phyloP scores from a whole-genome alignment of 2,329 filamentous ascomycete species.

The Clarireedia sp. region DNA sequence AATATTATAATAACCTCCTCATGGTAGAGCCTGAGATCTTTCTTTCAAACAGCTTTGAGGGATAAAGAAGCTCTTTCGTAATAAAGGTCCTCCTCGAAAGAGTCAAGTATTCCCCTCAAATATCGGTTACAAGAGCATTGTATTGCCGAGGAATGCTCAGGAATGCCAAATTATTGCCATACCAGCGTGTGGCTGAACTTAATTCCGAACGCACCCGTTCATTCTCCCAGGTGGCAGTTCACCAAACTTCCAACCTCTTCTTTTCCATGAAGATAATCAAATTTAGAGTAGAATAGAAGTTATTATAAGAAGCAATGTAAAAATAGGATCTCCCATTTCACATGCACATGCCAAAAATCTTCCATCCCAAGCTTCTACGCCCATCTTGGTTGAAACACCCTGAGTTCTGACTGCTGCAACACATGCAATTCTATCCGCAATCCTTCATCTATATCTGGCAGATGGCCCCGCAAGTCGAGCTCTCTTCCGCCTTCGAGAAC shows the following conservation, averaged over 20 bases:
- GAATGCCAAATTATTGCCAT: not conserved
- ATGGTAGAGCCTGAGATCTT: not conserved
- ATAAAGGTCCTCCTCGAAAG: not conserved
- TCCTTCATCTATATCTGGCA: not conserved
- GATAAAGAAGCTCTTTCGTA: not conserved
- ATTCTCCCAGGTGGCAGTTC: not conserved
- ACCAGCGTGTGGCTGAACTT: no score
- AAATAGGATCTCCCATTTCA: not conserved
- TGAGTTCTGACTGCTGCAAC: no score
- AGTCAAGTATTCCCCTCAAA: not conserved
- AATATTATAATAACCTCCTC: slow-evolving; percentile 3
- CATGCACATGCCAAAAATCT: not conserved
- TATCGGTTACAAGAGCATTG: not conserved
- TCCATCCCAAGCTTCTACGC: no score
- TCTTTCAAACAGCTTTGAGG: not conserved
- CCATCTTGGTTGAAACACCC: no score
- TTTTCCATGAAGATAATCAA: not conserved
- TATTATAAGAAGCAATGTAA: not conserved
- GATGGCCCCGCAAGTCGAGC: slow-evolving; percentile 2
- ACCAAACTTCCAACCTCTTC: not conserved
- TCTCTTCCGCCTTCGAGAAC: slow-evolving; percentile 6
- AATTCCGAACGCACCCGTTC: not conserved
- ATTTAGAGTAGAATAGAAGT: no score
- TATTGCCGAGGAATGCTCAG: not conserved
- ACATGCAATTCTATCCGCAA: not conserved